phyloP scores from a whole-genome alignment of 306 rosid genomes.

The Acacia crassicarpa region DNA sequence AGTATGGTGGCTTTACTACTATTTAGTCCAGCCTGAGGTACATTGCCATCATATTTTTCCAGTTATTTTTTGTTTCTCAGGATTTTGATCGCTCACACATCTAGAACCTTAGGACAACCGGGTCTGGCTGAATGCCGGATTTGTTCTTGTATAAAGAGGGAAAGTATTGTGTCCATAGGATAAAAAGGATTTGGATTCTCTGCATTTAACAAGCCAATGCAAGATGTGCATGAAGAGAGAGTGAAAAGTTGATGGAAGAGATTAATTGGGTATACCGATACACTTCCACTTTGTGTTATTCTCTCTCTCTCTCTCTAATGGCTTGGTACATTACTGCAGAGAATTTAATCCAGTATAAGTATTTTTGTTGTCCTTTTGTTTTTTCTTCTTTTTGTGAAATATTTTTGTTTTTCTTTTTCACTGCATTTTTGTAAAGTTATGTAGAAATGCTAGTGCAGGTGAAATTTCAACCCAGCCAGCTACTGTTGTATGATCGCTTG shows the following conservation, averaged over 20 bases:
- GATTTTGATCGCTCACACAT: constrained; percentile 20
- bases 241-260: neutral
- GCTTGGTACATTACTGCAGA: neutral
- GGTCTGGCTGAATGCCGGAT: constrained; percentile 34
- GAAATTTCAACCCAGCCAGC: constrained; percentile 49
- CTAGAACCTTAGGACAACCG: constrained; percentile 1
- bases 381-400: neutral
- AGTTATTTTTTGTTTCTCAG: constrained; percentile 17
- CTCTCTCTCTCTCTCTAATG: neutral
- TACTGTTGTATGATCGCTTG: constrained; percentile 46
- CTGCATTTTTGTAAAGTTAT: constrained; percentile 67
- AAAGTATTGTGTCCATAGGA: constrained; percentile 35
- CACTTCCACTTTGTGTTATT: neutral
- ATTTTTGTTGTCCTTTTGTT: neutral
- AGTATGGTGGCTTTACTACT: constrained; percentile 30
- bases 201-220: neutral
- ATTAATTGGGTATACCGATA: neutral
- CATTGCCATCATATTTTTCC: constrained; percentile 29
- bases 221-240: neutral
- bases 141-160: constrained; percentile 47
- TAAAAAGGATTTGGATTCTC: neutral
- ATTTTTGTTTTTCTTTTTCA: neutral
- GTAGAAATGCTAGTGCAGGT: constrained; percentile 55
- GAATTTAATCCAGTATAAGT: neutral
- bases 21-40: constrained; percentile 38